phyloP scores from a whole-genome alignment of 176 grass and related monocot genomes.

The Aegilops bicornis region DNA sequence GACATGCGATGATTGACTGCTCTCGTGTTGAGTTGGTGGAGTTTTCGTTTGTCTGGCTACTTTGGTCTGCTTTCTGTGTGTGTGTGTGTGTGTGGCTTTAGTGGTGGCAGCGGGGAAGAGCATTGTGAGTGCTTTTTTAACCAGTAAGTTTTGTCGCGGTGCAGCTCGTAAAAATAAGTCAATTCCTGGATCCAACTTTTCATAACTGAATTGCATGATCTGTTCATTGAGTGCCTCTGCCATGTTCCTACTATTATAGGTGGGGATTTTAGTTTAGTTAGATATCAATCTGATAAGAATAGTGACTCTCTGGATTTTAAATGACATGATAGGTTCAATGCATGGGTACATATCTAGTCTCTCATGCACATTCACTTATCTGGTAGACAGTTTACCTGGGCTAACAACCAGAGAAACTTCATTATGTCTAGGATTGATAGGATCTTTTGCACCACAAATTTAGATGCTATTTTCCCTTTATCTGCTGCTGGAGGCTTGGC shows the following conservation, averaged over 20 bases:
- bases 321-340: too few relatives aligned
- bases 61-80: conserved; percentile 19
- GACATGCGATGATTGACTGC: not conserved
- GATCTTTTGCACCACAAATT: not conserved
- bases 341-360: too few relatives aligned
- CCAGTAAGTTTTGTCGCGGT: conserved; percentile 29
- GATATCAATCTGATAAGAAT: too few relatives aligned
- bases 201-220: too few relatives aligned
- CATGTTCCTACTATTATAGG: too few relatives aligned
- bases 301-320: too few relatives aligned
- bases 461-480: not conserved
- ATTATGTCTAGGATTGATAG: not conserved
- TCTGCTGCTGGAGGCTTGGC: not conserved
- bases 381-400: not conserved
- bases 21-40: not conserved
- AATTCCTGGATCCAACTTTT: too few relatives aligned
- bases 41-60: conserved; percentile 9
- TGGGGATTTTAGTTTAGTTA: too few relatives aligned
- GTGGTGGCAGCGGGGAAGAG: conserved; percentile 9
- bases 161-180: not conserved
- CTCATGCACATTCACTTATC: not conserved
- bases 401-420: not conserved
- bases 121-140: conserved; percentile 46
- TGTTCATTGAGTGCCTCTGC: too few relatives aligned
- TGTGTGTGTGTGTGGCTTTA: conserved; percentile 16